These are phyloP conservation scores for Phellinidium pouzarii DNA, from an alignment of 1,284 basidiomycete genomes.

Conservation along the genomic window DNA sequence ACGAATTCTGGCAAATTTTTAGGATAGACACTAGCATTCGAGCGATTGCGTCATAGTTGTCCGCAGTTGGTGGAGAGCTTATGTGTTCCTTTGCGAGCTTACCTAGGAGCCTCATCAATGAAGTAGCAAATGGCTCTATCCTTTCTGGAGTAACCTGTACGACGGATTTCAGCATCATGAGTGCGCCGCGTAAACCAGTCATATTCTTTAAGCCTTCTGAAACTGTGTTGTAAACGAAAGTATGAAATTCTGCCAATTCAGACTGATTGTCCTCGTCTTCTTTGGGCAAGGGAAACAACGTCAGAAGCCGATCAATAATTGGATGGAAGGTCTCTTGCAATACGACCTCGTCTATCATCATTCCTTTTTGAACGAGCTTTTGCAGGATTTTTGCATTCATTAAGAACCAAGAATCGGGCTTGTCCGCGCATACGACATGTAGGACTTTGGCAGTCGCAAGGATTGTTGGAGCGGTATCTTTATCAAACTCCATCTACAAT, in stretches of 20 bases:
- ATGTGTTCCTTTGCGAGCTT: constrained; percentile 90
- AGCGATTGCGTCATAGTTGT: constrained; percentile 51
- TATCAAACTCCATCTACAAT: constrained; percentile 67
- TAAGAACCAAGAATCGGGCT: constrained; percentile 80
- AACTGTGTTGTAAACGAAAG: constrained; percentile 71
- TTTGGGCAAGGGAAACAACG: constrained; percentile 77
- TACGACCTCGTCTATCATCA: constrained; percentile 67
- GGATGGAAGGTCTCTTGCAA: constrained; percentile 79
- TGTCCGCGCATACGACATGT: constrained; percentile 79
- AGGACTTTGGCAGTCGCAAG: constrained; percentile 87
- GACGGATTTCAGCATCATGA: constrained; percentile 86
- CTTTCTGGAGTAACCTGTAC: constrained; percentile 81
- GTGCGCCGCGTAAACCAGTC: constrained; percentile 69
- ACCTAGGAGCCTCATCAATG: constrained; percentile 80
- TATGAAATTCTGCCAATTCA: constrained; percentile 73
- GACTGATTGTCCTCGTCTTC: constrained; percentile 66
- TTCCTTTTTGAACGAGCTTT: constrained; percentile 85
- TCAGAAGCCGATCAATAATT: constrained; percentile 82
- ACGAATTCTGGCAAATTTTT: constrained; percentile 64
- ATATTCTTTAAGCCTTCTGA: constrained; percentile 76
- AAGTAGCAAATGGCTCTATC: constrained; percentile 74
- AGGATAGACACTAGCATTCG: constrained; percentile 61
- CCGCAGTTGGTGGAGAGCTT: constrained; percentile 40
- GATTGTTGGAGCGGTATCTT: constrained; percentile 62
- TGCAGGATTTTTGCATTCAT: constrained; percentile 77